phyloP scores from a whole-genome alignment of 495 filamentous ascomycete genomes.

The Neurospora sp. region DNA sequence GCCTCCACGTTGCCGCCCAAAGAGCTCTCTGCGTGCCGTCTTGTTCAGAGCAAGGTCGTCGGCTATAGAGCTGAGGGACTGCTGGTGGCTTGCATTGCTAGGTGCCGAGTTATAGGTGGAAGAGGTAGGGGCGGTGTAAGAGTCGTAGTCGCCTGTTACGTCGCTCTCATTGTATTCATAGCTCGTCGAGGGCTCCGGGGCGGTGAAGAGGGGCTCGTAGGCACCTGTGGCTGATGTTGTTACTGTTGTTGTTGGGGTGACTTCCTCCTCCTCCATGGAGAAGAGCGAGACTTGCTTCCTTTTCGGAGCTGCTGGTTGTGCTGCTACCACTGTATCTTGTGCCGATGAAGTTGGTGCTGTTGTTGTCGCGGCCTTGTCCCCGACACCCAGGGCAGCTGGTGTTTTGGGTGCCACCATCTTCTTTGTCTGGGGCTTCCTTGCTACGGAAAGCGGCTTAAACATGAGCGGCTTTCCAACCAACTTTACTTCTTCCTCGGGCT shows the following conservation, averaged over 20 bases:
- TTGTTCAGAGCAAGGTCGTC: slow-evolving; percentile 64
- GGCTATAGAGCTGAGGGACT: slow-evolving; percentile 55
- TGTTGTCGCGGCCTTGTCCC: background rate
- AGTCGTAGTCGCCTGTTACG: slow-evolving; percentile 23
- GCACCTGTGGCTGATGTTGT: slow-evolving; percentile 10
- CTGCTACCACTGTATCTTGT: background rate
- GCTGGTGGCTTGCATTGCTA: slow-evolving; percentile 5
- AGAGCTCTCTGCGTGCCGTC: slow-evolving; percentile 66
- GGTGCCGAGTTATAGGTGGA: slow-evolving; percentile 6
- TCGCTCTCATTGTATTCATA: slow-evolving; percentile 1
- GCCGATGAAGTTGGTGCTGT: background rate
- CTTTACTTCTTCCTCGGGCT: slow-evolving; percentile 50
- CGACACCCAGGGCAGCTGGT: background rate
- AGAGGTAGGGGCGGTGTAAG: slow-evolving; percentile 10
- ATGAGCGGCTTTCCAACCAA: slow-evolving; percentile 67
- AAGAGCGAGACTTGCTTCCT: slow-evolving; percentile 34
- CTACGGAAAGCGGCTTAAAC: slow-evolving; percentile 81
- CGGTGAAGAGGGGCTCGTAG: slow-evolving; percentile 35
- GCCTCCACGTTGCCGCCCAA: slow-evolving; percentile 45
- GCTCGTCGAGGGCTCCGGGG: background rate
- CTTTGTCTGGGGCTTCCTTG: slow-evolving; percentile 35
- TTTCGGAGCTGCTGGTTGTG: slow-evolving; percentile 18
- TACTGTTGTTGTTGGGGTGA: background rate
- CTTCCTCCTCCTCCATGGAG: slow-evolving; percentile 29
- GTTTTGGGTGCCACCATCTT: slow-evolving; percentile 7